These are phyloP conservation scores for Pharus latifolius DNA, from an alignment of 176 grass and related monocot genomes.

Conservation along the genomic window DNA sequence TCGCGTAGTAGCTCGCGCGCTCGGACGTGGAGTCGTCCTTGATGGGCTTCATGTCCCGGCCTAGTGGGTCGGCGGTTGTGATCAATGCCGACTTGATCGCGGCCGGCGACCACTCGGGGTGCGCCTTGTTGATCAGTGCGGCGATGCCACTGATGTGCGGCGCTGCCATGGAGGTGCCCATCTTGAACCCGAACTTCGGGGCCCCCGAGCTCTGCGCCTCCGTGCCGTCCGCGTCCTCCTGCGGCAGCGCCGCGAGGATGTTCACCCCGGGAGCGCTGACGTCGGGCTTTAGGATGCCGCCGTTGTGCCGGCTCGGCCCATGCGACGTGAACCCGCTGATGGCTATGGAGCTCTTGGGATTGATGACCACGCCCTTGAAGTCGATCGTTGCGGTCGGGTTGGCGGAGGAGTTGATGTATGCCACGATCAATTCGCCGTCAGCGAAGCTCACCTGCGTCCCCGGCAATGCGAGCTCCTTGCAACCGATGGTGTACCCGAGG, in stretches of 20 bases:
- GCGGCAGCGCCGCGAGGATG: slow-evolving; percentile 2
- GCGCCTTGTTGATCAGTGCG: slow-evolving; percentile 25
- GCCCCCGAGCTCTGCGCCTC: not conserved
- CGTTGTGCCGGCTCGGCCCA: not conserved
- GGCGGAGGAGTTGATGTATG: not conserved
- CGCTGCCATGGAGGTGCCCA: slow-evolving; percentile 20
- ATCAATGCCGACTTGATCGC: slow-evolving; percentile 43
- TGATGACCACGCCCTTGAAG: slow-evolving; percentile 9
- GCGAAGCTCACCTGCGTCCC: too few species aligned
- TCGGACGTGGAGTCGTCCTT: not conserved
- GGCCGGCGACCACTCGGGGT: slow-evolving; percentile 33
- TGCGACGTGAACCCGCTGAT: slow-evolving; percentile 20
- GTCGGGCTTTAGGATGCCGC: slow-evolving; percentile 37
- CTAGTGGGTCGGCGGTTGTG: slow-evolving; percentile 11
- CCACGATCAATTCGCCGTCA: slow-evolving; percentile 3
- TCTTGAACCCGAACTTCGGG: not conserved
- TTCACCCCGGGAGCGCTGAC: slow-evolving; percentile 19
- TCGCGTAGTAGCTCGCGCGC: slow-evolving; percentile 9
- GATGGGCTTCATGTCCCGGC: not conserved
- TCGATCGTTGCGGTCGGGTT: not conserved
- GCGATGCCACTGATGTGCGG: slow-evolving; percentile 17
- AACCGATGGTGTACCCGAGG: slow-evolving; percentile 10
- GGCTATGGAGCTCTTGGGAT: not conserved
- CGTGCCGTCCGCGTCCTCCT: not conserved
- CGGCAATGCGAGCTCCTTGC: too few species aligned